Base-by-base conservation (phyloP, 495 filamentous ascomycete genomes). In the Penicillium alfredii region DNA sequence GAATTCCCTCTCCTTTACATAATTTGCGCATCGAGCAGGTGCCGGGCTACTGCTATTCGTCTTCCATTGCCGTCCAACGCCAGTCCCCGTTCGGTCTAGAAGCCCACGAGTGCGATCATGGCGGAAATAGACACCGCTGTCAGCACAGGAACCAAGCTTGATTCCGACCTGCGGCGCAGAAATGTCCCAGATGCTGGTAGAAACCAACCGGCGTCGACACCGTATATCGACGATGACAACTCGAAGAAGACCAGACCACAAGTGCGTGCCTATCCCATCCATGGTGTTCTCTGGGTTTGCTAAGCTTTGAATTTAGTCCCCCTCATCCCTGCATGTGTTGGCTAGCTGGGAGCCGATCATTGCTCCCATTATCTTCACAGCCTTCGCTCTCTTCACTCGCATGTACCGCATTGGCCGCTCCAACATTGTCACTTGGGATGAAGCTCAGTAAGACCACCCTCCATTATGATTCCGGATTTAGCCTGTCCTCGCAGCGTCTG, bases 381-480 rank as follows among this genome's bases (percentile, higher is more conserved):
- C 76, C 24, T 66, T 95, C 19, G 79, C 93, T 30, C 81, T 95
- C 68, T 96, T 96, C 69, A 98, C 93, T 32, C 81, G 92, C 40
- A 71, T 95, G 66, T 97, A 85, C 63, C 93, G 84, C 65, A 97
- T 98, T 60, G 92, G 92, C 34, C 73, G 89, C 39, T 97, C 92
- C 33, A 76, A 84, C 42, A 95, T 98, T 54, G 92, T 98, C 21
- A 98, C 92, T 21, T 98, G 92, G 92, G 92, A 98, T 64, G 88
- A 95, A 75, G 88, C 88, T 38, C 88, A 95, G 86, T 94, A 79
- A 68, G 82, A 42, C 19, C 14, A 32, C 34, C 12, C 27, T 40
- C 30, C 38, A 13, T 23, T 40, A 12, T n/a, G n/a, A n/a, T n/a
- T n/a, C n/a, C n/a, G n/a, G n/a, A n/a, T n/a, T n/a, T n/a, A n/a